phyloP scores from a whole-genome alignment of 768 basidiomycete species.

The Lactarius hatsudake region DNA sequence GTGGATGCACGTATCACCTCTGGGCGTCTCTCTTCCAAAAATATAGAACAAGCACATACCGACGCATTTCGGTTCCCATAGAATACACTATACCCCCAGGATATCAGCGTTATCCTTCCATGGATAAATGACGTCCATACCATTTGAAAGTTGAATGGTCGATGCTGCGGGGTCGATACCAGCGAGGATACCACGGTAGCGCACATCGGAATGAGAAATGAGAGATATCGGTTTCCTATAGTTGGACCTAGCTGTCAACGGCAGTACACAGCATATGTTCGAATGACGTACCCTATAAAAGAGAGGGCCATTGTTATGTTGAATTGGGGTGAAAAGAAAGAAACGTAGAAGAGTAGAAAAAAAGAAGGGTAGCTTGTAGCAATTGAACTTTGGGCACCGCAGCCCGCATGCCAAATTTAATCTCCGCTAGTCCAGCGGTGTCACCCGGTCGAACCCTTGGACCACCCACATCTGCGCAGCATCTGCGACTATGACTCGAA shows the following conservation, averaged over 20 bases:
- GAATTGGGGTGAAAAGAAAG: conserved; percentile 5
- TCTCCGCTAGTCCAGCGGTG: background rate
- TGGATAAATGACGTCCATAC: conserved; percentile 39
- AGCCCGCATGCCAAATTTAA: background rate
- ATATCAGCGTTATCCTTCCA: background rate
- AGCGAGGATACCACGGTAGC: conserved; percentile 83
- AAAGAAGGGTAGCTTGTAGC: background rate
- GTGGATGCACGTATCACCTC: conserved; percentile 52
- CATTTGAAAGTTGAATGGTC: conserved; percentile 86
- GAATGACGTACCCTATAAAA: conserved; percentile 25
- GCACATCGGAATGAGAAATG: conserved; percentile 87
- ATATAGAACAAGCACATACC: conserved; percentile 45
- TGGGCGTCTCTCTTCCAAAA: conserved; percentile 48
- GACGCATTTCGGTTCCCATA: conserved; percentile 84
- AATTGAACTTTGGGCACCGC: background rate
- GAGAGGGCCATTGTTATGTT: conserved; percentile 26
- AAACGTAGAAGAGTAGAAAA: background rate
- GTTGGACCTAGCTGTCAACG: conserved; percentile 13
- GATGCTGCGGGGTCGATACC: conserved; percentile 84
- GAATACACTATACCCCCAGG: conserved; percentile 55
- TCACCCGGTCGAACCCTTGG: background rate
- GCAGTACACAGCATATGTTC: background rate
- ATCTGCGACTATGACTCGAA: background rate
- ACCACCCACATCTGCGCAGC: background rate
- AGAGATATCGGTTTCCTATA: conserved; percentile 83